Evolutionary conservation across 2,329 filamentous ascomycete species (phyloP).

Genomic region (Ilyonectria sp.): DNA sequence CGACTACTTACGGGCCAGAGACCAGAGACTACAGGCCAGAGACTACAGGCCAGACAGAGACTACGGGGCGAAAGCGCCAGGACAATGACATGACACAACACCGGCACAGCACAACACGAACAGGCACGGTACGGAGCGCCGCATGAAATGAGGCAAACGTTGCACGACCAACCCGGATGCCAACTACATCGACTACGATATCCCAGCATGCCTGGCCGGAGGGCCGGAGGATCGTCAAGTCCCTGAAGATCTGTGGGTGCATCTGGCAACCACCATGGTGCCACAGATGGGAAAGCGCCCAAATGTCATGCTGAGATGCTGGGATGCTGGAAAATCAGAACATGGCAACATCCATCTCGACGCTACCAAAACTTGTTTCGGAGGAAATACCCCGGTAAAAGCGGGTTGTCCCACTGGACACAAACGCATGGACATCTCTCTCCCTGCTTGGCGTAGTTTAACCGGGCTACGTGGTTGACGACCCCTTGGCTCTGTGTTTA

Average conservation of each 20-base stretch:
- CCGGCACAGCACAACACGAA: constrained; percentile 16
- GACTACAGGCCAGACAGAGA: constrained; percentile 1
- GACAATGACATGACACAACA: constrained; percentile 20
- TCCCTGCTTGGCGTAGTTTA: neutral
- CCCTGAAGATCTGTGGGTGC: constrained; percentile 1
- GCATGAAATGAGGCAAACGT: constrained; percentile 12
- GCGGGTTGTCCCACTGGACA: constrained; percentile 31
- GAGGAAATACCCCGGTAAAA: constrained; percentile 44
- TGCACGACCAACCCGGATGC: constrained; percentile 12
- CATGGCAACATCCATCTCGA: neutral
- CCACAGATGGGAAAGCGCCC: constrained; percentile 18
- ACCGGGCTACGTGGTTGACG: neutral
- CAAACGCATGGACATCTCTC: constrained; percentile 14
- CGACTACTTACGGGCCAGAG: constrained; percentile 1
- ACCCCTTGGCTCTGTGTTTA: neutral
- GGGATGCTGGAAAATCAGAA: neutral
- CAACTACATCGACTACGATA: neutral
- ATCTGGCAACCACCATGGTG: constrained; percentile 15
- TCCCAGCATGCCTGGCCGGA: neutral
- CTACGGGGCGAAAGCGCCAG: neutral
- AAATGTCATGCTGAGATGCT: constrained; percentile 11
- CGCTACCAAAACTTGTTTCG: constrained; percentile 17
- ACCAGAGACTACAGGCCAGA: neutral
- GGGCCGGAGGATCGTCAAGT: neutral
- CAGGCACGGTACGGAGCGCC: neutral